Conservation (phyloP, 1,284 basidiomycete species). For the Pseudomicrostroma phylloplanum region DNA sequence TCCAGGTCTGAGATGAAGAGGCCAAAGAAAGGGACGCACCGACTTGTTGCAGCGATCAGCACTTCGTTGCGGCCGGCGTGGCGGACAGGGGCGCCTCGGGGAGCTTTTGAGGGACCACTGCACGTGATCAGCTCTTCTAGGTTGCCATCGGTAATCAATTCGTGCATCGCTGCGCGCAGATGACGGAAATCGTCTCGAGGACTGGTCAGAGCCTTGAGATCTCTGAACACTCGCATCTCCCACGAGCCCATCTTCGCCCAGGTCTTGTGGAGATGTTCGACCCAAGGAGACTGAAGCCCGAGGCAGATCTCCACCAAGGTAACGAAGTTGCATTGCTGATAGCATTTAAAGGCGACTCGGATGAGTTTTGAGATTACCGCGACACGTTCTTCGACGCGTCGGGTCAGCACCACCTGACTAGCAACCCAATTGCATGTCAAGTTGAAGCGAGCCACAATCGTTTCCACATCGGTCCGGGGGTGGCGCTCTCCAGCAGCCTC, state of each 20-base stretch:
- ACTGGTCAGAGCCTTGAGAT: slow-evolving; percentile 66
- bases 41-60: not conserved
- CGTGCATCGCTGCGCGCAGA: slow-evolving; percentile 49
- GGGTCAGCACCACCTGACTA: slow-evolving; percentile 62
- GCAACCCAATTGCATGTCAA: slow-evolving; percentile 74
- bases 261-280: slow-evolving; percentile 64
- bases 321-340: slow-evolving; percentile 70
- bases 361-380: slow-evolving; percentile 72
- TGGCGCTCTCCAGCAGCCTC: slow-evolving; percentile 15
- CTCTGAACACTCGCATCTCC: slow-evolving; percentile 70
- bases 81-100: not conserved
- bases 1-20: slow-evolving; percentile 43
- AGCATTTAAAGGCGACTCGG: slow-evolving; percentile 82
- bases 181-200: slow-evolving; percentile 66
- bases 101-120: slow-evolving; percentile 8
- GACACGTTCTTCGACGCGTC: slow-evolving; percentile 58
- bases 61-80: not conserved
- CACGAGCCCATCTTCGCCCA: slow-evolving; percentile 66
- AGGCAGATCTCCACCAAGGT: slow-evolving; percentile 74
- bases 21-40: slow-evolving; percentile 43
- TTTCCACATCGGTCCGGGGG: slow-evolving; percentile 48
- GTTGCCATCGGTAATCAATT: slow-evolving; percentile 22
- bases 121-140: slow-evolving; percentile 22
- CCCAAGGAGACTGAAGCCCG: slow-evolving; percentile 68
- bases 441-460: slow-evolving; percentile 79